Evolutionary conservation across 1,284 basidiomycete genomes (phyloP), one percentile per base, ranked within the genome.

Genomic region (Paramarasmius palmivorus): DNA sequence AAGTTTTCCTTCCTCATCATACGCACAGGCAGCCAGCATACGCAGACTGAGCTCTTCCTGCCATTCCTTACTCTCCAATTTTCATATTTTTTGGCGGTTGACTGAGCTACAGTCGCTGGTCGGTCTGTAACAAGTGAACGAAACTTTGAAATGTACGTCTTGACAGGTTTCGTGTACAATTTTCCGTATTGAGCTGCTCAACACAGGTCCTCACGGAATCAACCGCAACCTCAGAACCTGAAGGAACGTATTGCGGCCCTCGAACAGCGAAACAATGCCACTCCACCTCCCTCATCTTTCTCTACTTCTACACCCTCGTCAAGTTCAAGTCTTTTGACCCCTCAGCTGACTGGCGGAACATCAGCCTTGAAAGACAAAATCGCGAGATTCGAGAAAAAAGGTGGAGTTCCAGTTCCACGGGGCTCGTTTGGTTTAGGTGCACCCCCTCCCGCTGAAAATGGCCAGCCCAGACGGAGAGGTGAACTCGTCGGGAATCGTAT

Each of bases 211-310:
- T 68, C 76, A 49, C 71, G 73, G 65, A 65, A 71, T 20, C 70
- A 76, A 57, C 64, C 77, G 45, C 73, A 78, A 4, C 77, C 74
- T 50, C 74, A 73, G 51, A 87, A 85, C 66, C 78, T 90, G 63
- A 89, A 84, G 67, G 88, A 89, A 62, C 84, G 88, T 53, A 90
- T 90, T 55, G 87, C 87, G 15, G 86, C 86, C 29, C 73, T 90
- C 38, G 81, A 90, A 64, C 85, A 88, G 61, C 78, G 78, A 54
- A 79, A 73, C 59, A 70, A 73, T 19, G 66, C 68, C 2, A 60
- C 68, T 48, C 63, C 59, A 45, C 49, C 67, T 20, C 59, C 62
- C 32, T 52, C 61, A 37, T 57, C 61, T 44, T 47, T 66, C 51
- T 59, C 67, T 37, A 57, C 62, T 52, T 2, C 53, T 15, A 17